Conservation (phyloP, 768 basidiomycete genomes). For the Udeniomyces megalosporus region DNA sequence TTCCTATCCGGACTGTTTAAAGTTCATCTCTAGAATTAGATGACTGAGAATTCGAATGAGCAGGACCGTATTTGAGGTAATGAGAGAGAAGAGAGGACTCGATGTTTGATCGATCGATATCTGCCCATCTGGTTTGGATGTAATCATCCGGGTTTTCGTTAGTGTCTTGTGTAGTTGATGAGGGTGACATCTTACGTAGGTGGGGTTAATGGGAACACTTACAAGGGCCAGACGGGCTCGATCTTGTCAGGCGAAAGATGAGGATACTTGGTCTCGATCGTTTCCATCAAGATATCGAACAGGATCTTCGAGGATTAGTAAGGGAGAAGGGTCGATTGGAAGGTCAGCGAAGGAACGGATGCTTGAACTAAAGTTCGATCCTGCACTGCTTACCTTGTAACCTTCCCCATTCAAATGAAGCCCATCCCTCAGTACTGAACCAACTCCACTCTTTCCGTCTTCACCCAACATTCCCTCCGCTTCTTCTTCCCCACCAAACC, state of each 20-base stretch:
- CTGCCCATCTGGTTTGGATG: conserved; percentile 1
- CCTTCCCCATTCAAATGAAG: conserved; percentile 62
- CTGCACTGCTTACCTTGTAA: conserved; percentile 37
- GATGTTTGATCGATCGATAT: background rate
- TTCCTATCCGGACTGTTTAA: background rate
- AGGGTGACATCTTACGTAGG: no score
- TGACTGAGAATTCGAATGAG: background rate
- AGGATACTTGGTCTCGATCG: conserved; percentile 45
- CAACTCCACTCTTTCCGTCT: conserved; percentile 39
- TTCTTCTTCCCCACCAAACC: no score
- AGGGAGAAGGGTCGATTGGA: no score
- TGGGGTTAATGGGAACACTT: conserved; percentile 28
- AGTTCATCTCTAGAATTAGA: background rate
- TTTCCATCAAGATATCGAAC: conserved; percentile 45
- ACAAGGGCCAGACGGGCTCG: conserved; percentile 45
- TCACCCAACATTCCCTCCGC: conserved; percentile 34
- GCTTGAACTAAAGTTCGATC: background rate
- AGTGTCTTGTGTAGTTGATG: no score
- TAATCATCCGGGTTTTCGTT: no score
- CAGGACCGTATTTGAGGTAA: background rate
- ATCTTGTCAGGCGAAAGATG: conserved; percentile 53
- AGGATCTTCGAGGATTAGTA: conserved; percentile 38
- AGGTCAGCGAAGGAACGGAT: no score
- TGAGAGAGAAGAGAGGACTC: background rate
- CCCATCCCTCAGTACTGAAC: conserved; percentile 50